Evolutionary conservation across 345 rosid species (phyloP).

Genomic region (Pugionium cornutum): DNA sequence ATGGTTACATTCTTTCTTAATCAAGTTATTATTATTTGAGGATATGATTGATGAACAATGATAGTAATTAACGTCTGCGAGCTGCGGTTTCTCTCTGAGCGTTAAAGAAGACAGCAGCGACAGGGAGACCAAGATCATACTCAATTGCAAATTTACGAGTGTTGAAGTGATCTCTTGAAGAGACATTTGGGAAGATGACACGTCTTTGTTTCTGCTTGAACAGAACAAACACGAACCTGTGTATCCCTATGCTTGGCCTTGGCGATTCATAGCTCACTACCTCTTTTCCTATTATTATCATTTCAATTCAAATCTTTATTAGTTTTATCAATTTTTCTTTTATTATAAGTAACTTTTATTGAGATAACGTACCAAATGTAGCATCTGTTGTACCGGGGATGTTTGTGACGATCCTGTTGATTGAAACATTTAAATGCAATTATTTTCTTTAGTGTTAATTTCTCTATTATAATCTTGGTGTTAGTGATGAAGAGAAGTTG

Average conservation of each 20-base stretch:
- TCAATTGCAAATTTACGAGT: conserved; percentile 48
- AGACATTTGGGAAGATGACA: conserved; percentile 38
- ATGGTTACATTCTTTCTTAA: conserved; percentile 12
- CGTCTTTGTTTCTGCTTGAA: conserved; percentile 59
- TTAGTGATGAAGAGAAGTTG: not conserved
- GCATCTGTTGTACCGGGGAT: conserved; percentile 33
- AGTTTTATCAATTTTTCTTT: too few relatives aligned
- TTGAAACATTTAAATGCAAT: conserved; percentile 11
- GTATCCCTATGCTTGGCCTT: conserved; percentile 58
- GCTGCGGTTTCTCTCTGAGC: not conserved
- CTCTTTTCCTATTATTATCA: conserved; percentile 49
- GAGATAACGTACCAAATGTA: conserved; percentile 46
- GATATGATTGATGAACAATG: not conserved
- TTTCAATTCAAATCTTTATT: not conserved
- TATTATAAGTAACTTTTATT: not conserved
- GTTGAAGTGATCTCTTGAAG: conserved; percentile 56
- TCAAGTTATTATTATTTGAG: not conserved
- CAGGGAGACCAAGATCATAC: too few relatives aligned
- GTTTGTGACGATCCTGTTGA: conserved; percentile 52
- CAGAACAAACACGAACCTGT: conserved; percentile 28
- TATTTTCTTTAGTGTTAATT: not conserved
- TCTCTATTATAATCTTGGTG: too few relatives aligned
- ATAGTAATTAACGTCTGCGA: conserved; percentile 48
- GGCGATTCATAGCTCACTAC: conserved; percentile 62
- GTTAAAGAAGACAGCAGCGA: too few relatives aligned